A percentile compares a stretch with the other conserved stretches of the same genome.
Conservation (phyloP, 2,329 filamentous ascomycete genomes). For the Zasmidium citrigriseum region DNA sequence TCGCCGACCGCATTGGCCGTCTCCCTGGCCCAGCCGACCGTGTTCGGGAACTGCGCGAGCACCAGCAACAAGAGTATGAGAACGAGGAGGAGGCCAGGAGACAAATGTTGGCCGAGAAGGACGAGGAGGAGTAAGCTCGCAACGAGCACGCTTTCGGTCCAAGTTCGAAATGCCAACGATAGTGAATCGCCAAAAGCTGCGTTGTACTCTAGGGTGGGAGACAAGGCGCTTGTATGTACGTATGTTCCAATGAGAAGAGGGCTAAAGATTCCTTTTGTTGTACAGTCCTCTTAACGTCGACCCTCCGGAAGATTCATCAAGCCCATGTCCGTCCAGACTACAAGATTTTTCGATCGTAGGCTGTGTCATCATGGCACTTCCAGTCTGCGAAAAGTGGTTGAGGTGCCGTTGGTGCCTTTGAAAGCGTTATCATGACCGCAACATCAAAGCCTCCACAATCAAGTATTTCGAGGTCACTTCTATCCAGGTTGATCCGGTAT, state of each 20-base stretch:
- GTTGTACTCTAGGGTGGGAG: not conserved
- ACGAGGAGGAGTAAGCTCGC: slow-evolving; percentile 16
- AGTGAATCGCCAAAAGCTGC: not conserved
- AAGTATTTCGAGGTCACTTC: too few relatives aligned
- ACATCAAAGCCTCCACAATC: too few relatives aligned
- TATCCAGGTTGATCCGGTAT: too few relatives aligned
- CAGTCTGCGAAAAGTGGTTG: too few relatives aligned
- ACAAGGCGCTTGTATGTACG: not conserved
- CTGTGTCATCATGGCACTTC: too few relatives aligned
- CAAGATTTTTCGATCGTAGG: too few relatives aligned
- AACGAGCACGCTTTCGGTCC: too few relatives aligned
- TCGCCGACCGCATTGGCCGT: slow-evolving; percentile 58
- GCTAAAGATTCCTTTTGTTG: not conserved
- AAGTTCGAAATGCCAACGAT: too few relatives aligned
- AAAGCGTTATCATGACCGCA: too few relatives aligned
- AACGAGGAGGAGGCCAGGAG: slow-evolving; percentile 36
- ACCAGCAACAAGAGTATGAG: slow-evolving; percentile 30
- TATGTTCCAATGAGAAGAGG: not conserved
- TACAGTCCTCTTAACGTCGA: not conserved
- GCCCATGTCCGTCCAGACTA: too few relatives aligned
- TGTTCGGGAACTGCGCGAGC: slow-evolving; percentile 50
- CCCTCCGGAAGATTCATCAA: not conserved
- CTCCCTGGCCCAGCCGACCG: slow-evolving; percentile 48
- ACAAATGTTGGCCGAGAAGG: slow-evolving; percentile 29
- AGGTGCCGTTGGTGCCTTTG: too few relatives aligned